phyloP scores from a whole-genome alignment of 345 rosid species.

The Moricandia moricandioides region DNA sequence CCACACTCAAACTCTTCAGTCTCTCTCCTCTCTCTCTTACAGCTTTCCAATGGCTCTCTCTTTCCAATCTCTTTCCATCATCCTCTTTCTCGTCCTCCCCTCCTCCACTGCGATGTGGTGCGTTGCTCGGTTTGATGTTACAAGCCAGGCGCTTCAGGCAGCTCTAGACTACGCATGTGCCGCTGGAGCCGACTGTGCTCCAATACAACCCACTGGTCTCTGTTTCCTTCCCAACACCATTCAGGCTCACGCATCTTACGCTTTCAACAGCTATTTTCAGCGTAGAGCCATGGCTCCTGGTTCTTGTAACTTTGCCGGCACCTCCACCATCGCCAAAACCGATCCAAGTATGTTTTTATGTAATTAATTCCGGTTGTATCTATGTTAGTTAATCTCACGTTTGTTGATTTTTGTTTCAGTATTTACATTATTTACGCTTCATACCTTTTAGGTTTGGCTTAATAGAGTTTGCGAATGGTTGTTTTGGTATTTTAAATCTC shows the following conservation, averaged over 20 bases:
- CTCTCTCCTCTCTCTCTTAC: constrained; percentile 26
- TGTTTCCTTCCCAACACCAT: constrained; percentile 71
- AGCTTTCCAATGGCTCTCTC: constrained; percentile 34
- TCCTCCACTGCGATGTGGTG: constrained; percentile 51
- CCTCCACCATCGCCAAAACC: constrained; percentile 64
- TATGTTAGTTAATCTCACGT: neutral
- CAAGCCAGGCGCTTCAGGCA: constrained; percentile 51
- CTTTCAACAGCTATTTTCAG: constrained; percentile 75
- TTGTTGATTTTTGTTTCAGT: neutral
- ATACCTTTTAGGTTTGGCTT: neutral
- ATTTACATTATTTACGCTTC: neutral
- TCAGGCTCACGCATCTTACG: constrained; percentile 76
- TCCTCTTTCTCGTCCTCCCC: constrained; percentile 28
- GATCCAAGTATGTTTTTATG: constrained; percentile 55
- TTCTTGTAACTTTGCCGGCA: constrained; percentile 76
- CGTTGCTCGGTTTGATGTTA: constrained; percentile 74
- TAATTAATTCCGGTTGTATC: neutral
- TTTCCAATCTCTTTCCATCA: constrained; percentile 28
- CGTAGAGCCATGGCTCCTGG: constrained; percentile 66
- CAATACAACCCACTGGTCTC: constrained; percentile 49
- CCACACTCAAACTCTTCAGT: constrained; percentile 32
- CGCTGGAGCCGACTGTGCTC: constrained; percentile 70
- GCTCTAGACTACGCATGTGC: constrained; percentile 70
- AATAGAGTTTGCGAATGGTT: neutral
- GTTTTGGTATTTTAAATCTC: neutral